Evolutionary conservation across 768 basidiomycete species (phyloP), one percentile per base, ranked within the genome.

Genomic region (Hortiboletus flavorubellus): DNA sequence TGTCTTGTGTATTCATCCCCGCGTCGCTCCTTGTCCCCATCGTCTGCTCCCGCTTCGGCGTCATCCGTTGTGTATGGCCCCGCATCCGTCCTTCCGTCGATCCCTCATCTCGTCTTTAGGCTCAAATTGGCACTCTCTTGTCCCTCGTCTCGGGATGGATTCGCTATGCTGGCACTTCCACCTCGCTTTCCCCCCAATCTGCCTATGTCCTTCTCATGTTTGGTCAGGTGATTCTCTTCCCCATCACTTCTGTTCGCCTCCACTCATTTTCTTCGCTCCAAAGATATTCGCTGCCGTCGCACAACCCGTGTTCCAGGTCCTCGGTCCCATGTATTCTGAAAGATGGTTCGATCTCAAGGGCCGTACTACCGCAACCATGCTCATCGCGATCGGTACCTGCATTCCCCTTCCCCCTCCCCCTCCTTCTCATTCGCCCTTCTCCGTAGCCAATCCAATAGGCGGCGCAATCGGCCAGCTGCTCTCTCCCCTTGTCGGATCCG

Each of bases 251-350:
- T 2, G 15, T 6, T 14, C 23, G 2, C 4, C 11, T 46, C 3
- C 21, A 43, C 49, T 50, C 18, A 54, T 40, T 8, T 4, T 34
- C 12, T 40, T n/a, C 37, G 8, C 9, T 12, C 21, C 14, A 30
- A 53, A 91, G 89, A 60, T 85, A 15, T 77, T 91, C 39, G 76
- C 81, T 8, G 81, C 81, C 2, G 68, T 89, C 44, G 75, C 87
- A 3, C 87, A 90, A 64, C 84, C 90, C 3, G 73, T 85, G 14
- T 92, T 83, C 68, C 89, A 90, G 70, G 80, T 93, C 26, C 72
- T 92, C 9, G 87, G 87, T 6, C 89, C 91, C 2, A 85, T 81
- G 49, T 93, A 87, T 69, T 91, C 91, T 0, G 88, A 93, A 66
- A 81, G 73, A 33, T 93, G 91, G 91, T 93, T 93, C 63, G 83